These are phyloP conservation scores for Entomortierella chlamydospora DNA, from an alignment of 192 early-diverging fungal genomes.

Conservation along the genomic window DNA sequence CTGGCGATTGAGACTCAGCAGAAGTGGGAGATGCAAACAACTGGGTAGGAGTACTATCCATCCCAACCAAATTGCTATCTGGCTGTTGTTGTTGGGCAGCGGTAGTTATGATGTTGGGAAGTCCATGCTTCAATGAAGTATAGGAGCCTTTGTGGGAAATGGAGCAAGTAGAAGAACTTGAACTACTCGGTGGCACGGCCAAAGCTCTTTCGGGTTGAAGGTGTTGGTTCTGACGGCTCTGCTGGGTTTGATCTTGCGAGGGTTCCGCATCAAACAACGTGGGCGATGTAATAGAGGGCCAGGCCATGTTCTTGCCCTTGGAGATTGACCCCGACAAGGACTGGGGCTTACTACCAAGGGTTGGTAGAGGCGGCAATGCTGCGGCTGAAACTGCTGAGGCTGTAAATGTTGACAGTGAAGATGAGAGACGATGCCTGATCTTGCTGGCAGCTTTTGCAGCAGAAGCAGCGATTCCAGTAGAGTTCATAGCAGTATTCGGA, in stretches of 20 bases:
- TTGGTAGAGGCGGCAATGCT: conserved; percentile 32
- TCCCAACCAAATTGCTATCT: background rate
- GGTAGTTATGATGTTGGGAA: background rate
- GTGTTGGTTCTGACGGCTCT: background rate
- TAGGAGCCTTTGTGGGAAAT: conserved; percentile 20
- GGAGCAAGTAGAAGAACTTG: background rate
- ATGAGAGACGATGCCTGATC: conserved; percentile 44
- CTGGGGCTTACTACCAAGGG: conserved; percentile 18
- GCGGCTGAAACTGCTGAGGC: conserved; percentile 18
- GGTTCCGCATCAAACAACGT: background rate
- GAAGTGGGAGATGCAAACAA: conserved; percentile 4
- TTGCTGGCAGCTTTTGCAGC: conserved; percentile 15
- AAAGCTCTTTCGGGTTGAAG: conserved; percentile 15
- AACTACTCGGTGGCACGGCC: background rate
- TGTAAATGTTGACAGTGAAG: conserved; percentile 33
- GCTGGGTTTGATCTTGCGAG: conserved; percentile 2
- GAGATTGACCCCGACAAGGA: conserved; percentile 33
- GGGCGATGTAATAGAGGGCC: conserved; percentile 8
- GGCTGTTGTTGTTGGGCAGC: background rate
- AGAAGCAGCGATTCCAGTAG: too few relatives aligned
- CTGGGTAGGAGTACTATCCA: background rate
- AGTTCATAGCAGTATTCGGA: too few relatives aligned
- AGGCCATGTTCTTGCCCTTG: conserved; percentile 17
- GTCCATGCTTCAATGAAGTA: conserved; percentile 8
- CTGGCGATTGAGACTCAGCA: background rate